Evolutionary conservation across 352 stramenopile genomes (phyloP).

Genomic region (Phytophthora idaei): DNA sequence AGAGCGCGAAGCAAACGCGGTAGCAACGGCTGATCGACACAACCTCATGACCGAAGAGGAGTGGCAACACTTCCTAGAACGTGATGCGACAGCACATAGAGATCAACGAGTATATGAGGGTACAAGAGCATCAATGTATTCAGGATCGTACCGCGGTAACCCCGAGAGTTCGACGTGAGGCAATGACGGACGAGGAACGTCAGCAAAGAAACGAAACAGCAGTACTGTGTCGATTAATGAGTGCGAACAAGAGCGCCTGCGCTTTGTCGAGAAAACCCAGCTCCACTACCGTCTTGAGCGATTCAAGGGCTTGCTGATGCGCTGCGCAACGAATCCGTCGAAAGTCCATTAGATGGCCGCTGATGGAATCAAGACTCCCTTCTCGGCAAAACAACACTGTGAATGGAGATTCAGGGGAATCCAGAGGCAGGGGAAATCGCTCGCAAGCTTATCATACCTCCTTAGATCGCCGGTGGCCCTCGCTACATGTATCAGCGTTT

Average conservation of each 20-base stretch:
- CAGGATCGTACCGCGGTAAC: too few relatives aligned
- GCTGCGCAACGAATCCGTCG: neutral
- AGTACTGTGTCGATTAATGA: slow-evolving; percentile 17
- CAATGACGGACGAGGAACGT: neutral
- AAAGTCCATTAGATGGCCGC: neutral
- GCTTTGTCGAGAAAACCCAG: neutral
- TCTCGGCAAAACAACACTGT: neutral
- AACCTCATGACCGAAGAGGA: too few relatives aligned
- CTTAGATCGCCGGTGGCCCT: neutral
- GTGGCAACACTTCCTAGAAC: too few relatives aligned
- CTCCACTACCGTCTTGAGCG: neutral
- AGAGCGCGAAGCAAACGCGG: too few relatives aligned
- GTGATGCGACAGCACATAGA: too few relatives aligned
- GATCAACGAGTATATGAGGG: too few relatives aligned
- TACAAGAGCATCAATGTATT: too few relatives aligned
- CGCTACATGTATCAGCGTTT: neutral
- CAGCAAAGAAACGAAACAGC: slow-evolving; percentile 4
- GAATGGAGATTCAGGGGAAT: neutral
- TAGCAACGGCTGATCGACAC: too few relatives aligned
- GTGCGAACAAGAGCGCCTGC: slow-evolving; percentile 8
- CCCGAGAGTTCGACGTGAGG: too few relatives aligned
- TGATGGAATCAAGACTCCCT: neutral
- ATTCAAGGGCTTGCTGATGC: neutral
- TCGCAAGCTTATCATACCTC: neutral
- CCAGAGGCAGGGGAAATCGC: neutral